Conservation (phyloP, 352 stramenopile genomes). For the Phytophthora nicotianae region DNA sequence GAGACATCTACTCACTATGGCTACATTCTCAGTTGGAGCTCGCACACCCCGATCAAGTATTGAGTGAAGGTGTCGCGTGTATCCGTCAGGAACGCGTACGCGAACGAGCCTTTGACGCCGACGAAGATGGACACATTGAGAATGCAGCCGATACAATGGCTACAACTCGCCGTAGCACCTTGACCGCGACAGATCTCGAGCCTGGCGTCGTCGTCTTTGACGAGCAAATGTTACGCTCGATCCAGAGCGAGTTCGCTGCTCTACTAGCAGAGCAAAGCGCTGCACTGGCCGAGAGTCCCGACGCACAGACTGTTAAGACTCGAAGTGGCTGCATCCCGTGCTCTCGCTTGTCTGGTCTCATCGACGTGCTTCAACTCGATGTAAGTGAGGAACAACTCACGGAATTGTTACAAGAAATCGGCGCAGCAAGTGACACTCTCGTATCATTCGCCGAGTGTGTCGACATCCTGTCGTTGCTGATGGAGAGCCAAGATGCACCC, state of each 20-base stretch:
- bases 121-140: conserved; percentile 17
- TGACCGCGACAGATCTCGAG: conserved; percentile 20
- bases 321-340: conserved; percentile 63
- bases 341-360: conserved; percentile 43
- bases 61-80: conserved; percentile 72
- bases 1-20: conserved; percentile 1
- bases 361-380: conserved; percentile 46
- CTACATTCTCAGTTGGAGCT: conserved; percentile 60
- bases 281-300: conserved; percentile 16
- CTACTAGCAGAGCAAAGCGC: conserved; percentile 39
- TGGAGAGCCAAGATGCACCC: conserved; percentile 49
- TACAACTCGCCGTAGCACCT: conserved; percentile 6
- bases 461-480: conserved; percentile 83
- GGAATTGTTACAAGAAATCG: conserved; percentile 73
- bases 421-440: conserved; percentile 61
- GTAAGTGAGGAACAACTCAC: conserved; percentile 50
- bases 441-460: conserved; percentile 88
- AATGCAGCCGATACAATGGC: conserved; percentile 16
- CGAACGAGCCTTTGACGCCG: conserved; percentile 44
- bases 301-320: conserved; percentile 11
- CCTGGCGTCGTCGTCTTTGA: conserved; percentile 62
- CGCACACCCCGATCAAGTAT: conserved; percentile 65
- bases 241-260: conserved; percentile 61
- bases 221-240: conserved; percentile 52
- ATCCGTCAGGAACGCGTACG: conserved; percentile 73